Evolutionary conservation across 1,284 basidiomycete genomes (phyloP).

Genomic region (Cryptococcus sp.): DNA sequence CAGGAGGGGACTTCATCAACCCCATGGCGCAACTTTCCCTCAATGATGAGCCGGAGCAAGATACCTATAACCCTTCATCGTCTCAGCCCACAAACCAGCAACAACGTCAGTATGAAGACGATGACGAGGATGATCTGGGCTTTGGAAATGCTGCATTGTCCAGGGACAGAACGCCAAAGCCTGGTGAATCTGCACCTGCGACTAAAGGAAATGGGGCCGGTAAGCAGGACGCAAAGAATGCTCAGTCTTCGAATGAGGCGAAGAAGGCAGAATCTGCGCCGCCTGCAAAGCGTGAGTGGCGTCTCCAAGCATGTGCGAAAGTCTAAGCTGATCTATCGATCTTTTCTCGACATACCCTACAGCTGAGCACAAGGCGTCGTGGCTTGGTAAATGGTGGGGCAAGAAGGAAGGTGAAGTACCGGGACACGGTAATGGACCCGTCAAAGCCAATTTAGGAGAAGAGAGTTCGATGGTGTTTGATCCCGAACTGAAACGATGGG

Average conservation of each 20-base stretch:
- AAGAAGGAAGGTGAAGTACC: constrained; percentile 56
- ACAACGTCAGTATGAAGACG: constrained; percentile 56
- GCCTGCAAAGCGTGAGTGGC: constrained; percentile 16
- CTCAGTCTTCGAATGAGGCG: constrained; percentile 3
- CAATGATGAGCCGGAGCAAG: constrained; percentile 14
- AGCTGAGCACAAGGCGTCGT: constrained; percentile 55
- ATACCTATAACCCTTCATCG: no score
- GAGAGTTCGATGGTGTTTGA: constrained; percentile 92
- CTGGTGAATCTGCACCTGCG: constrained; percentile 32
- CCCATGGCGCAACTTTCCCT: constrained; percentile 67
- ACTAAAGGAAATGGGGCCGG: neutral
- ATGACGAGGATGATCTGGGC: constrained; percentile 85
- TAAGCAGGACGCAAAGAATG: constrained; percentile 19
- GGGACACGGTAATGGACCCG: constrained; percentile 60
- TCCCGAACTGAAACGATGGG: constrained; percentile 91
- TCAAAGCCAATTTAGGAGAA: constrained; percentile 91
- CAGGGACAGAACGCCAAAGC: constrained; percentile 44
- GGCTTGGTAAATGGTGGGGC: constrained; percentile 78
- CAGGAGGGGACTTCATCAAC: constrained; percentile 72
- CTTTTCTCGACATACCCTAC: neutral
- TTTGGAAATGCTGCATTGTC: constrained; percentile 70
- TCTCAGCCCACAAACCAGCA: constrained; percentile 30
- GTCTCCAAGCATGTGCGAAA: no score
- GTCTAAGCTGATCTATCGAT: constrained; percentile 2
- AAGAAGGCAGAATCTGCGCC: constrained; percentile 18